Conservation (phyloP, 345 rosid species). For the Lumnitzera racemosa region DNA sequence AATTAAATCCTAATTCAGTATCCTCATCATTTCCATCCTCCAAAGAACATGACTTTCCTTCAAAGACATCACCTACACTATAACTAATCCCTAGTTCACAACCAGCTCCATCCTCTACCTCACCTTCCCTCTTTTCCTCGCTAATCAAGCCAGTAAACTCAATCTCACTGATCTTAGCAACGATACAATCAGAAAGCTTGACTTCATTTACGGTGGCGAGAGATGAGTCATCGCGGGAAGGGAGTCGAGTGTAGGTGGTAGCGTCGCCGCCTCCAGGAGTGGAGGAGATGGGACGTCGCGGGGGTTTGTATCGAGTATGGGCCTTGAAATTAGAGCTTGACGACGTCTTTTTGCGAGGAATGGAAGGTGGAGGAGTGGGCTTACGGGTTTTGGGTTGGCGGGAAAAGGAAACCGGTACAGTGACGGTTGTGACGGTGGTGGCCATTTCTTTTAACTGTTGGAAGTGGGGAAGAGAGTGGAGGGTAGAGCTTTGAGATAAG, state of each 20-base stretch:
- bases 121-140: conserved; percentile 27
- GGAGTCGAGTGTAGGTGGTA: conserved; percentile 79
- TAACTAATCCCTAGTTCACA: conserved; percentile 19
- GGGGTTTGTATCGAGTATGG: conserved; percentile 21
- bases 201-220: conserved; percentile 26
- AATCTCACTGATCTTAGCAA: conserved; percentile 19
- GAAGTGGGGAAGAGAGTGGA: no score
- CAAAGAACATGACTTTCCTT: conserved; percentile 22
- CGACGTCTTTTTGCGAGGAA: conserved; percentile 9
- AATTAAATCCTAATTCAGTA: conserved; percentile 5
- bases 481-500: no score
- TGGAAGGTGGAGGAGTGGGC: conserved; percentile 17
- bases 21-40: conserved; percentile 17
- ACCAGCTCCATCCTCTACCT: conserved; percentile 4
- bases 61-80: conserved; percentile 35
- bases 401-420: no score
- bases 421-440: no score
- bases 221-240: conserved; percentile 44
- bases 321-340: conserved; percentile 26
- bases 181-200: conserved; percentile 45
- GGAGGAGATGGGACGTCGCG: conserved; percentile 23
- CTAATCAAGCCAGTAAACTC: conserved; percentile 11
- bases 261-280: conserved; percentile 51
- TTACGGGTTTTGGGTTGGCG: conserved; percentile 30
- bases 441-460: no score